Evolutionary conservation across 2,329 filamentous ascomycete genomes (phyloP), one percentile per base, ranked within the genome.

Genomic region (Aspergillus ustus): DNA sequence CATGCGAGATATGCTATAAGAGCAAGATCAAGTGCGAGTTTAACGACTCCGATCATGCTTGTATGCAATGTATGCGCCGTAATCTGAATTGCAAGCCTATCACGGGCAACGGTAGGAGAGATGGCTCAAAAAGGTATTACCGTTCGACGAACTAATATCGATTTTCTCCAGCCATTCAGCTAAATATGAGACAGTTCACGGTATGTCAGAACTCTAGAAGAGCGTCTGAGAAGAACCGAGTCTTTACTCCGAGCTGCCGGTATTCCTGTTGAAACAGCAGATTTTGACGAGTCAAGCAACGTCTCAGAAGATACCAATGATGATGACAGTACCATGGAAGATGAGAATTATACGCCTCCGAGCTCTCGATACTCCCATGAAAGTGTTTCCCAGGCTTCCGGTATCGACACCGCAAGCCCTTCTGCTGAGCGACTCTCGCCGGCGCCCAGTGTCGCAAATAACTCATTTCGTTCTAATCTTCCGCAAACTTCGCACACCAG

Each of bases 81-180:
- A 96, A 96, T 82, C 95, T 91, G 7, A 91, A 93, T 70, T 97
- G 94, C 78, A 87, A 95, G 70, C 96, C 96, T 75, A 96, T 93
- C 2, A 90, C 95, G 73, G 91, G 95, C 49, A 92, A 96, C 81
- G 96, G 96, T 86, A 96, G 96, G 83, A 85, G 92, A 63, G 92
- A 90, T 74, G 91, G 92, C 62, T 91, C 91, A 1, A 97, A 97
- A 82, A 93, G 93, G 92, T 95, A 83, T 44, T 43, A 17, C 22
- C 52, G 25, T 8, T 25, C 25, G 25, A 25, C 17, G 50, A 40
- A 49, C 17, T 20, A 34, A 8, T 11, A 28, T 13, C 17, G 7
- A 37, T 17, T 7, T 19, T n/a, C 13, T 17, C 40, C 37, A 59
- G 22, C 17, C 7, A 13, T 53, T 25, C 37, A 25, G 28, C 51